phyloP scores from a whole-genome alignment of 352 stramenopile genomes.

The Phytopythium helicoides region DNA sequence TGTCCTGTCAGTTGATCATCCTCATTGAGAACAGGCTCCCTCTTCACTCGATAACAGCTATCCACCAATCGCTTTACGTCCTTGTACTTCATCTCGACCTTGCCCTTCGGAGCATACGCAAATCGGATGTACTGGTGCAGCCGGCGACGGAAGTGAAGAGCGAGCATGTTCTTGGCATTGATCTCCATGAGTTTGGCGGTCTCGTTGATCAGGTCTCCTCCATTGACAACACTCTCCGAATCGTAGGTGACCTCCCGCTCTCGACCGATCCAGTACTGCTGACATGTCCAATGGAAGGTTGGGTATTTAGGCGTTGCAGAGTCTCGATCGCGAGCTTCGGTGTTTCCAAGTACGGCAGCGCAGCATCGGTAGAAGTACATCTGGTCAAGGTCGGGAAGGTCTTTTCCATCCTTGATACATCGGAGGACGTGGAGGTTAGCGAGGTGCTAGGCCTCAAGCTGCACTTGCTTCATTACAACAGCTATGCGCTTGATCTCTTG shows the following conservation, averaged over 20 bases:
- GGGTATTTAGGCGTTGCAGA: constrained; percentile 1
- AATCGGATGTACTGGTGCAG: constrained; percentile 4
- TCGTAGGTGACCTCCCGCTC: neutral
- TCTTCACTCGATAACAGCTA: constrained; percentile 7
- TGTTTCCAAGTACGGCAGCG: constrained; percentile 2
- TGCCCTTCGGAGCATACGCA: neutral
- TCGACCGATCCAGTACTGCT: constrained; percentile 1
- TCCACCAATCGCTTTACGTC: neutral
- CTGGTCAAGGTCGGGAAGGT: constrained; percentile 7
- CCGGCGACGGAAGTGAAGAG: constrained; percentile 5
- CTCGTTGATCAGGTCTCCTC: constrained; percentile 1
- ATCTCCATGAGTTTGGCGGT: constrained; percentile 2
- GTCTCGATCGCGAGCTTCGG: neutral
- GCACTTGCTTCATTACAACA: constrained; percentile 12
- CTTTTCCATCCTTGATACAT: constrained; percentile 2
- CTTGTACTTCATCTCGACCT: constrained; percentile 2
- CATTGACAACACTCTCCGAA: neutral
- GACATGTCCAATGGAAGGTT: constrained; percentile 3
- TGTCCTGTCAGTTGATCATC: neutral
- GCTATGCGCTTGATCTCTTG: constrained; percentile 1
- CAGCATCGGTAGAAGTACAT: constrained; percentile 13
- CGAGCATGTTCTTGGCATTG: constrained; percentile 6
- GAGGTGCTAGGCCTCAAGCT: constrained; percentile 11
- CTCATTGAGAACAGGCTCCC: neutral
- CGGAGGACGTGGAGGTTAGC: constrained; percentile 13